Evolutionary conservation across 192 early-diverging fungal genomes (phyloP).

Genomic region (Backusella mclennaniae): DNA sequence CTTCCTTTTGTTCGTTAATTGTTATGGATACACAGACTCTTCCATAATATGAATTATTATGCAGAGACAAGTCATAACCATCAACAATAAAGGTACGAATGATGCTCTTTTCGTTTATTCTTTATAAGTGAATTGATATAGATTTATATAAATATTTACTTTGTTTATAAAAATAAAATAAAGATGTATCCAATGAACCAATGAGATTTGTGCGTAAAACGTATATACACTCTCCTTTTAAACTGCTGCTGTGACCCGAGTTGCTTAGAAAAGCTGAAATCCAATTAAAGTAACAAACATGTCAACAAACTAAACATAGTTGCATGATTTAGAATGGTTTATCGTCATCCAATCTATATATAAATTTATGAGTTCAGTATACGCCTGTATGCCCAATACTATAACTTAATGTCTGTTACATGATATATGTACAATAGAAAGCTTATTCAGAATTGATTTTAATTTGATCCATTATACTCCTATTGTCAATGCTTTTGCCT

Average conservation of each 20-base stretch:
- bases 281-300: not conserved
- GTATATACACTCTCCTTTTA: conserved; percentile 5
- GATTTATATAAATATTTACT: not conserved
- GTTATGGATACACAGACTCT: not conserved
- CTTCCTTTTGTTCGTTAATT: not conserved
- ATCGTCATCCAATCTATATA: not conserved
- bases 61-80: not conserved
- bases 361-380: not conserved
- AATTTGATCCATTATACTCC: not conserved
- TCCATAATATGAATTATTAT: not conserved
- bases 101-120: not conserved
- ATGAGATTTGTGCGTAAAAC: not conserved
- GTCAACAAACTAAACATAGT: not conserved
- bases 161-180: not conserved
- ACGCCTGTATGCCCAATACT: not conserved
- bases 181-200: not conserved
- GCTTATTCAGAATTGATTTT: not conserved
- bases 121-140: not conserved
- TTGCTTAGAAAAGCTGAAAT: not conserved
- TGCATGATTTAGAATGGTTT: not conserved
- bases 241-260: not conserved
- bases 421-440: not conserved
- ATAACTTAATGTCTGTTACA: not conserved
- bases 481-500: conserved; percentile 6
- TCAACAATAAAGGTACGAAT: not conserved